phyloP scores from a whole-genome alignment of 257 asterid species.

The Linaria vulgaris region DNA sequence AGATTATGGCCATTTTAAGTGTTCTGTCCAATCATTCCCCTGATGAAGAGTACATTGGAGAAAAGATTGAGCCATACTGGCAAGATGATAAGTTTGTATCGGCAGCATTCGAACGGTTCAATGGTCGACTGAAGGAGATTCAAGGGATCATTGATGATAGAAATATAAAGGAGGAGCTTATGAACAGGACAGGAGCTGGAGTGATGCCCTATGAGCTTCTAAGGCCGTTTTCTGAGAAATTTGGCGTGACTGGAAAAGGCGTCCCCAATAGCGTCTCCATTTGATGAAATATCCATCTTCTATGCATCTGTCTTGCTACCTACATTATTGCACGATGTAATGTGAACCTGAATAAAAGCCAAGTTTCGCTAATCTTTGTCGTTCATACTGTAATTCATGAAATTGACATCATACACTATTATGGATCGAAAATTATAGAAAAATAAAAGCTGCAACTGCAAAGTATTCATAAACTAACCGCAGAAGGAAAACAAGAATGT shows the following conservation, averaged over 20 bases:
- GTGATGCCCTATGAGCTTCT: slow-evolving; percentile 66
- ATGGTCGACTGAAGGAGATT: slow-evolving; percentile 50
- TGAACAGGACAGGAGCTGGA: slow-evolving; percentile 79
- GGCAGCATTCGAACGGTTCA: slow-evolving; percentile 51
- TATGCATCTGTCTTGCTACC: too few relatives aligned
- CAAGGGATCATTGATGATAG: slow-evolving; percentile 66
- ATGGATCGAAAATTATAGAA: too few relatives aligned
- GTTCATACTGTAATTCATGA: too few relatives aligned
- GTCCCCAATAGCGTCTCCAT: slow-evolving; percentile 83
- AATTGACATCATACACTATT: too few relatives aligned
- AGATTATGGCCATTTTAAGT: slow-evolving; percentile 51
- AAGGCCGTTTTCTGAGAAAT: slow-evolving; percentile 61
- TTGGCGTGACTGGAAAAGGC: slow-evolving; percentile 77
- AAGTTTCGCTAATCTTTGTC: too few relatives aligned
- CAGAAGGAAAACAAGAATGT: too few relatives aligned
- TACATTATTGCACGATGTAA: too few relatives aligned
- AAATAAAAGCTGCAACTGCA: too few relatives aligned
- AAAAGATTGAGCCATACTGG: slow-evolving; percentile 40
- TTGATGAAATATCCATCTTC: slow-evolving; percentile 24
- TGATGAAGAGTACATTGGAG: slow-evolving; percentile 78
- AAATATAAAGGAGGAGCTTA: slow-evolving; percentile 34
- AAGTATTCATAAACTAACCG: too few relatives aligned
- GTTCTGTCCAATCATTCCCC: slow-evolving; percentile 77
- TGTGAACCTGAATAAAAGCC: too few relatives aligned
- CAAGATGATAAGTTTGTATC: slow-evolving; percentile 37